These are phyloP conservation scores for Gymnopilus junonius DNA, from an alignment of 768 basidiomycete genomes.

Conservation along the genomic window DNA sequence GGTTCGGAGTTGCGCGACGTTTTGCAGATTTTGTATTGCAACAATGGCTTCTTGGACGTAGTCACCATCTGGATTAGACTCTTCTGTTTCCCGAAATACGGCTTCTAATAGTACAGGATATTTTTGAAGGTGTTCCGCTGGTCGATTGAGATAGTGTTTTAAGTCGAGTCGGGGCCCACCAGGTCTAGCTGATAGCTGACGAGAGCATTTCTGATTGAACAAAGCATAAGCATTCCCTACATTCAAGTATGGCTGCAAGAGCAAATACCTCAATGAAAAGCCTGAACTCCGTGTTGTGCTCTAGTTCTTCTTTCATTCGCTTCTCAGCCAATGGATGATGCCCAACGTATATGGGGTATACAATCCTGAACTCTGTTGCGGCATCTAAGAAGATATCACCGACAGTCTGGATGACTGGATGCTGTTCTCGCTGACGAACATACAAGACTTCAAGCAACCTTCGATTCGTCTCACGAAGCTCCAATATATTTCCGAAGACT, in stretches of 20 bases:
- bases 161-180: conserved; percentile 60
- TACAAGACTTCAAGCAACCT: conserved; percentile 83
- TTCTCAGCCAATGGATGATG: conserved; percentile 87
- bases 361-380: conserved; percentile 83
- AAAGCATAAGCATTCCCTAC: neutral
- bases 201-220: conserved; percentile 45
- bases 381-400: conserved; percentile 90
- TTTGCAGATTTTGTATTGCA: conserved; percentile 82
- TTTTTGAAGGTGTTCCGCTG: conserved; percentile 84
- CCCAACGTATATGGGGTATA: conserved; percentile 87
- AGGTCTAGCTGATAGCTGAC: conserved; percentile 43
- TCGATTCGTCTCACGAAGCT: conserved; percentile 80
- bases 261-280: conserved; percentile 80
- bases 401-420: conserved; percentile 79
- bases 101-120: conserved; percentile 89
- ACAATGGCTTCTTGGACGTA: conserved; percentile 80
- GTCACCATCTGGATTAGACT: conserved; percentile 82
- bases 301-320: conserved; percentile 83
- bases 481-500: conserved; percentile 87
- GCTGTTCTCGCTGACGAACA: conserved; percentile 85
- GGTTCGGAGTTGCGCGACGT: conserved; percentile 79
- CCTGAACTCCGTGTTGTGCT: conserved; percentile 81
- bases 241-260: neutral
- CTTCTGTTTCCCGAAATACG: conserved; percentile 79
- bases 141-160: conserved; percentile 78